Conservation (phyloP, 495 filamentous ascomycete species). For the Stereocaulon alpinum region DNA sequence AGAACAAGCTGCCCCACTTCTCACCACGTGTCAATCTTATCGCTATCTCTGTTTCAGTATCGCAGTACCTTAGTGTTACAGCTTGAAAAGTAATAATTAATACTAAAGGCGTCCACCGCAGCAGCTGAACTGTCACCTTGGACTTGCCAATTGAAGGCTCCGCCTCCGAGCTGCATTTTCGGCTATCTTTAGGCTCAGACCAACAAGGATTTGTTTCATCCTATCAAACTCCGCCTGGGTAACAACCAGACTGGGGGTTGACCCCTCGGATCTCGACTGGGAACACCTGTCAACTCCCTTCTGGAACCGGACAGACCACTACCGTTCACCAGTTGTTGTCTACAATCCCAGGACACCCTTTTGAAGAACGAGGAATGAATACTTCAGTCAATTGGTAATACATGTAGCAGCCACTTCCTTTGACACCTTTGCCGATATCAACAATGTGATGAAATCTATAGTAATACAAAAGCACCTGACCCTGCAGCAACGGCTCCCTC, state of each 20-base stretch:
- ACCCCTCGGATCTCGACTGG: background rate
- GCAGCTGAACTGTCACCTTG: background rate
- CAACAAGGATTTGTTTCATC: background rate
- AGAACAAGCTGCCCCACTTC: slow-evolving; percentile 3
- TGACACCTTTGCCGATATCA: too few relatives aligned
- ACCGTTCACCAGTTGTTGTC: too few relatives aligned
- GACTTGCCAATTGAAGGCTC: background rate
- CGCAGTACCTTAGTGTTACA: background rate
- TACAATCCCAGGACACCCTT: too few relatives aligned
- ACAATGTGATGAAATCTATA: too few relatives aligned
- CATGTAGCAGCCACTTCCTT: too few relatives aligned
- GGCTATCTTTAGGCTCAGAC: background rate
- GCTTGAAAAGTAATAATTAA: background rate
- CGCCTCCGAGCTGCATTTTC: background rate
- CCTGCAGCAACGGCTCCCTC: too few relatives aligned
- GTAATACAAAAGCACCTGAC: too few relatives aligned
- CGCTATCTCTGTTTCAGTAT: too few relatives aligned
- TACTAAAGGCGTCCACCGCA: background rate
- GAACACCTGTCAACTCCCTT: background rate
- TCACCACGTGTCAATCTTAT: background rate
- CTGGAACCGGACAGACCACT: too few relatives aligned
- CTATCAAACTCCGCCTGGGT: background rate
- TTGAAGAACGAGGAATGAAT: too few relatives aligned
- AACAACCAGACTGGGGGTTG: too few relatives aligned
- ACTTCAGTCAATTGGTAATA: too few relatives aligned